Evolutionary conservation across 148 eudicot species (phyloP).

Genomic region (Suaeda aralocaspica): DNA sequence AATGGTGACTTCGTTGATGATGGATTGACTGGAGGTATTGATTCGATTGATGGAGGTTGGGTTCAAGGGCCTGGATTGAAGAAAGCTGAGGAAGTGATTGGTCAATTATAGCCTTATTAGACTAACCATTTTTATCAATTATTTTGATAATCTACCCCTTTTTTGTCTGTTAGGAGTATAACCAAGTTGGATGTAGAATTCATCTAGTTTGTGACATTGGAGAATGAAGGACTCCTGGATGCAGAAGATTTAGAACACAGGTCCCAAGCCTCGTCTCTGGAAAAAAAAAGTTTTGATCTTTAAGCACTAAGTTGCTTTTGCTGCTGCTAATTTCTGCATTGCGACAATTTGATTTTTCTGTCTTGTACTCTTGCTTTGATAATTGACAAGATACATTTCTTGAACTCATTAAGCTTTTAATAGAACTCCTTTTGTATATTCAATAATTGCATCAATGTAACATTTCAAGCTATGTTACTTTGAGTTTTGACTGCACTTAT

Average conservation of each 20-base stretch:
- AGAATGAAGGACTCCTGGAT: constrained; percentile 8
- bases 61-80: constrained; percentile 34
- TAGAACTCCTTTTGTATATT: not conserved
- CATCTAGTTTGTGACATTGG: not conserved
- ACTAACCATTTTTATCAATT: not conserved
- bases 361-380: constrained; percentile 17
- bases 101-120: constrained; percentile 11
- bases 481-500: no score
- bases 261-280: constrained; percentile 12
- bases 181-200: not conserved
- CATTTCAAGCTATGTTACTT: not conserved
- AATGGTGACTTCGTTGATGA: constrained; percentile 54
- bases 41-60: constrained; percentile 40
- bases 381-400: constrained; percentile 3
- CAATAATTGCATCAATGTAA: not conserved
- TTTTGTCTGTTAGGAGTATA: not conserved
- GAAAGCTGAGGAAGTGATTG: constrained; percentile 29
- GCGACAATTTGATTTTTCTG: constrained; percentile 16
- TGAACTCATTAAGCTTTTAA: constrained; percentile 5
- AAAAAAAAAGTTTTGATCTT: constrained; percentile 16
- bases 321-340: constrained; percentile 11
- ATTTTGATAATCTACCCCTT: not conserved
- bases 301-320: not conserved
- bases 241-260: not conserved
- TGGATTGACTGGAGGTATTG: constrained; percentile 37